Evolutionary conservation across 257 asterid genomes (phyloP), one percentile per base, ranked within the genome.

Genomic region (Fraxinus anomala): DNA sequence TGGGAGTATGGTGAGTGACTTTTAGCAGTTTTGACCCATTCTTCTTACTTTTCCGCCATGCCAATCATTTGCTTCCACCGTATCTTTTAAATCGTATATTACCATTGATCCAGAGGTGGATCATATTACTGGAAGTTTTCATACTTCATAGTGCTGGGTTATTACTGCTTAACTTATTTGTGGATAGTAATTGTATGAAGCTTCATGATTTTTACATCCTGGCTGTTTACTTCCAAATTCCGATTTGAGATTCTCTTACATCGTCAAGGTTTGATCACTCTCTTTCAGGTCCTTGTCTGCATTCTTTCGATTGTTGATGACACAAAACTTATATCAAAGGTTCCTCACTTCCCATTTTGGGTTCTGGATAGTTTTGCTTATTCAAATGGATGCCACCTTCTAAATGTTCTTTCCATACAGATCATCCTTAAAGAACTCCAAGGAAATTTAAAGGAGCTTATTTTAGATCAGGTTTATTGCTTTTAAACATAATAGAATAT

Each of bases 281-380:
- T 77, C 10, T 88, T 83, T 74, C 89, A 95, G 99, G 97, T 92
- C 40, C 96, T 90, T 51, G 94, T 85, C 76, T 87, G 88, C 88
- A 83, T 95, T 77, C 85, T 95, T 83, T 93, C 99, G 44, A 82
- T 83, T 79, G 97, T 93, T 79, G 99, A 93, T 81, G 99, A 95
- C 92, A 95, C 98, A 36, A 95, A 93, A 79, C 97, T 95, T 75
- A 80, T 90, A 82, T 77, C 99, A 13, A 91, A 93, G 99, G 99
- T 95, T 80, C 76, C 86, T 59, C 76, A 71, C 67, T 81, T 47
- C 72, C 74, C 73, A 74, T 31, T 34, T 72, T 78, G 14, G 68
- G 31, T 69, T 68, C 72, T 81, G 19, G 51, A 1, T 49, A 21
- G 7, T 79, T 47, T 54, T 26, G 76, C 30, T 11, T 39, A 73